These are phyloP conservation scores for Kodamaea nitidulidarum DNA, from an alignment of 805 yeast genomes.

Conservation along the genomic window DNA sequence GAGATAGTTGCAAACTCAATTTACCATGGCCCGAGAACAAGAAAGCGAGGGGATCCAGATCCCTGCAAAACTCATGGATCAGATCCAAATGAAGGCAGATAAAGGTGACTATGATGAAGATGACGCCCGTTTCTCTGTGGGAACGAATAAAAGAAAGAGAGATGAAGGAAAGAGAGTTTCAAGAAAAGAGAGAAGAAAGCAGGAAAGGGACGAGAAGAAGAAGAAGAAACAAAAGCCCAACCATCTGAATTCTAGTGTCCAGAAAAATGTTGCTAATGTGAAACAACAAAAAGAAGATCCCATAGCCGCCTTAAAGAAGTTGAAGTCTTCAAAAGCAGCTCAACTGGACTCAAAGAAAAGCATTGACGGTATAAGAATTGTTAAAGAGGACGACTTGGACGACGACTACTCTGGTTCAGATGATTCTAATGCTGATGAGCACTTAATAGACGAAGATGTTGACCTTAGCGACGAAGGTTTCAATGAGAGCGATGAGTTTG, in stretches of 20 bases:
- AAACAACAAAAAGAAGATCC: conserved; percentile 17
- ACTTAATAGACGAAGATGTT: conserved; percentile 9
- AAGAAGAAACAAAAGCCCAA: conserved; percentile 5
- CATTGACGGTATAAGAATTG: conserved; percentile 2
- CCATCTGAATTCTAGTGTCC: conserved; percentile 3
- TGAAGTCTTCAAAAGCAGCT: conserved; percentile 14
- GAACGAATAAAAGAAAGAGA: conserved; percentile 30
- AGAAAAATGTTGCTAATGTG: neutral
- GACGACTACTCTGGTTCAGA: conserved; percentile 24
- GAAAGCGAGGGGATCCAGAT: conserved; percentile 41
- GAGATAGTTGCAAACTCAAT: conserved; percentile 5
- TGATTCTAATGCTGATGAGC: conserved; percentile 15
- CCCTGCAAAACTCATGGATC: conserved; percentile 53
- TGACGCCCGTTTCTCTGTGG: conserved; percentile 20
- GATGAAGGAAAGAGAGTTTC: conserved; percentile 31
- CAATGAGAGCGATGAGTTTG: conserved; percentile 2
- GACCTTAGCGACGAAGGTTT: conserved; percentile 6
- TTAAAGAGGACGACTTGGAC: conserved; percentile 16
- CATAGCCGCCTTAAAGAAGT: conserved; percentile 20
- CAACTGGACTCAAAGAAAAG: conserved; percentile 3
- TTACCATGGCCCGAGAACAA: neutral
- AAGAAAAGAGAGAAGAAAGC: conserved; percentile 33
- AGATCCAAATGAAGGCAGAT: conserved; percentile 41
- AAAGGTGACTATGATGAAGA: conserved; percentile 42
- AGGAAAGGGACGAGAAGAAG: conserved; percentile 26